Base-by-base conservation (phyloP, 2,329 filamentous ascomycete genomes). In the Penicillium sp. region DNA sequence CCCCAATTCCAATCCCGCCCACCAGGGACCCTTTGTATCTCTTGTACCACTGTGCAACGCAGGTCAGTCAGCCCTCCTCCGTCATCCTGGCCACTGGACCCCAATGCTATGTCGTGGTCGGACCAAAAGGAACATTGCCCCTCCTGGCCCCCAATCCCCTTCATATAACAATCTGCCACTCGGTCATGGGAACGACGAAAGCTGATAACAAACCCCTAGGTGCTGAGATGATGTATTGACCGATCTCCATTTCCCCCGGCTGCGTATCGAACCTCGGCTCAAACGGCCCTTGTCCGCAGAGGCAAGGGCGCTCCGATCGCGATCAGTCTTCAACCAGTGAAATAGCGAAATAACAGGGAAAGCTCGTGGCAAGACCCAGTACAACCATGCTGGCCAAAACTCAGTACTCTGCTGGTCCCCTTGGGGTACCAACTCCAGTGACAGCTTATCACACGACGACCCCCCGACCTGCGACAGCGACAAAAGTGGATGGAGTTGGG, bases 371-470 rank as follows among this genome's bases (percentile, higher is more conserved):
- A 49, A 15, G 15, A 15, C 20, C 22, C 20, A 22, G 33, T 25
- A 26, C 31, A 49, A 40, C 49, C 37, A 78, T 78, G 75, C 59
- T 78, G 54, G 73, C 75, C n/a, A 77, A 78, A 57, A 55, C 73
- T 23, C 68, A 70, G 42, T 77, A 75, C 58, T 61, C 69, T 20
- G 63, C 67, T 22, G 67, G 69, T 44, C 61, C 65, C 42, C 62
- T 69, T 18, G 53, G 69, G n/a, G 68, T 69, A 43, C 72, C 74
- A 55, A 65, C 69, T n/a, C 64, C 73, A 26, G 59, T 67, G n/a
- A 66, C 68, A 2, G 64, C 70, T 40, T 72, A 71, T 61, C 59
- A 73, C 46, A 56, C 69, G 20, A 65, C 60, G 23, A 53, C 64
- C 7, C 67, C 70, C 37, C 72, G 69, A 56, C 61, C 69, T 6